Base-by-base conservation (phyloP, 2,329 filamentous ascomycete genomes). In the Xylaria sp. region DNA sequence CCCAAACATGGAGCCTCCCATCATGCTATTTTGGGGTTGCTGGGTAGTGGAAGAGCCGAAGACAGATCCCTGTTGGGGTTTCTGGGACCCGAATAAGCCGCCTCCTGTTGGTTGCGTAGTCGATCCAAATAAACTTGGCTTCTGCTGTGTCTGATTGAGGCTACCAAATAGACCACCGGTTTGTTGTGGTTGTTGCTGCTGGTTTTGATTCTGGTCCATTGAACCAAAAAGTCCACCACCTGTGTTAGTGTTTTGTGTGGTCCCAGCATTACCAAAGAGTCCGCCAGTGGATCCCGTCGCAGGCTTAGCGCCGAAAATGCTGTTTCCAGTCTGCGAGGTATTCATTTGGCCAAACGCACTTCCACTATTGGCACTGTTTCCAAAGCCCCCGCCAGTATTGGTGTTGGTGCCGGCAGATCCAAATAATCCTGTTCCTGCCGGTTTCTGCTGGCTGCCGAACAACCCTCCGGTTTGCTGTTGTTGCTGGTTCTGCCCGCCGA, bases 1-100 rank as follows among this genome's bases (percentile, higher is more conserved):
- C 21, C 88, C 88, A 58, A 93, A 88, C 2, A 93, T 76, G 0
- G 90, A 91, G 67, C 81, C 82, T 24, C 86, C 84, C 57, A 84
- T 76, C 5, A 78, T 70, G 24, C 76, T 79, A n/a, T 78, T 78
- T 70, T 85, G 84, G 36, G 81, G 81, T 65, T 87, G 87, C 64
- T 88, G 85, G 51, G 85, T 81, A 62, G 81, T 81, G 51, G 79
- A 80, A 63, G 75, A 76, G 12, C 85, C 85, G 64, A 88, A 88
- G 14, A 87, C 48, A 3, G 81, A 80, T 12, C 75, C 65, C 59
- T 82, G 79, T 72, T 87, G 83, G 72, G 79, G 82, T 63, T 78
- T 81, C 63, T 81, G 82, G 55, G 73, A 77, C 1, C 86, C 86
- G 71, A 93, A 92, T 3, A 91, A 75, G 48, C 88, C 80, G 51